Conservation (phyloP, 202 grass and related monocot species). For the Zoysia matrella region DNA sequence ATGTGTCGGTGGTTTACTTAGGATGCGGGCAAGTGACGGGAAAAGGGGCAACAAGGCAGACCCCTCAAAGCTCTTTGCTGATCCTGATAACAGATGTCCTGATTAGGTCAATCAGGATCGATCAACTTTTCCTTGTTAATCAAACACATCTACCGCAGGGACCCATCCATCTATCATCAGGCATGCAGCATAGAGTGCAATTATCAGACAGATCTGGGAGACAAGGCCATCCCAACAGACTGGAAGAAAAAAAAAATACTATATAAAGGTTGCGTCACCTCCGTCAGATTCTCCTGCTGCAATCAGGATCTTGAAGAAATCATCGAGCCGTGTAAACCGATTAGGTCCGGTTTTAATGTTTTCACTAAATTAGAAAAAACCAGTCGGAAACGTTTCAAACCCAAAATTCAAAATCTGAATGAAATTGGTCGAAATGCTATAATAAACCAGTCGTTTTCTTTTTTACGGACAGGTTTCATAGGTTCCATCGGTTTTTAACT, state of each 20-base stretch:
- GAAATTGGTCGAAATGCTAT: no score
- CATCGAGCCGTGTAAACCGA: no score
- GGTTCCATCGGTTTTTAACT: no score
- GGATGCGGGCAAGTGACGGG: slow-evolving; percentile 11
- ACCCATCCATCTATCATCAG: not conserved
- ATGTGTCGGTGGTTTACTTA: slow-evolving; percentile 31
- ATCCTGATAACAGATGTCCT: not conserved
- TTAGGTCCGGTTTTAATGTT: no score
- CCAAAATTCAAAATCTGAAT: no score
- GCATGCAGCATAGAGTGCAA: not conserved
- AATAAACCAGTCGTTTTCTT: no score
- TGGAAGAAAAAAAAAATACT: not conserved
- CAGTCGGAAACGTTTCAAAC: no score
- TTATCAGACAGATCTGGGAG: slow-evolving; percentile 30
- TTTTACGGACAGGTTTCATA: no score
- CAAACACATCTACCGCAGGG: not conserved
- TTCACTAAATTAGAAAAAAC: no score
- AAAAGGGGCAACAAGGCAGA: not conserved
- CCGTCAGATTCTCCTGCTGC: slow-evolving; percentile 29
- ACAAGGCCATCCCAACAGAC: slow-evolving; percentile 36
- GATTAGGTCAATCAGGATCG: slow-evolving; percentile 25
- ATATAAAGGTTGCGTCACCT: not conserved
- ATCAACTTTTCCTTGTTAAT: not conserved
- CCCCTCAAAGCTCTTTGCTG: not conserved
- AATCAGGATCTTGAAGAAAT: no score